These are phyloP conservation scores for Aspergillus leporis DNA, from an alignment of 495 filamentous ascomycete genomes.

Conservation along the genomic window DNA sequence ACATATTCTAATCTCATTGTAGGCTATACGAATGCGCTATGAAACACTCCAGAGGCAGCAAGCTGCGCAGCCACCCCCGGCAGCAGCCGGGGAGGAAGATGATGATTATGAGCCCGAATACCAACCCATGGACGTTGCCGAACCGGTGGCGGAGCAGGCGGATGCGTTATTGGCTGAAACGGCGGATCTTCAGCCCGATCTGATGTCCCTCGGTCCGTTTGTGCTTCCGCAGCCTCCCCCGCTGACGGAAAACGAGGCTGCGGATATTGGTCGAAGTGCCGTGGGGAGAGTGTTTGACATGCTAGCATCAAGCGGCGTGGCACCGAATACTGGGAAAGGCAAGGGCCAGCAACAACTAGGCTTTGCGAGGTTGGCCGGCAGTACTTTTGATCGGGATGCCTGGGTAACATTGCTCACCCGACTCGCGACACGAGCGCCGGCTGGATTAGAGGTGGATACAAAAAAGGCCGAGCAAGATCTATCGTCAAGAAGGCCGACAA, in stretches of 20 bases:
- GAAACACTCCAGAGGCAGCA: slow-evolving; percentile 46
- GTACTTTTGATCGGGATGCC: slow-evolving; percentile 80
- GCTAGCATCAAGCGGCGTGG: slow-evolving; percentile 67
- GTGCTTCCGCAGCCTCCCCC: slow-evolving; percentile 75
- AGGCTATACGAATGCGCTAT: slow-evolving; percentile 51
- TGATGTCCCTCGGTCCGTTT: slow-evolving; percentile 67
- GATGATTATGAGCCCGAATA: slow-evolving; percentile 90
- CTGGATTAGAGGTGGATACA: slow-evolving; percentile 58
- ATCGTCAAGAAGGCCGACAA: slow-evolving; percentile 29
- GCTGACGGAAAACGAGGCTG: slow-evolving; percentile 65
- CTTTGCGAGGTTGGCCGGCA: slow-evolving; percentile 81
- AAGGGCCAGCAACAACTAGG: slow-evolving; percentile 52
- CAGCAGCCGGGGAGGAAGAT: slow-evolving; percentile 70
- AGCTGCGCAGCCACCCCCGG: slow-evolving; percentile 38
- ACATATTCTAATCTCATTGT: slow-evolving; percentile 25
- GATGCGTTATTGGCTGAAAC: slow-evolving; percentile 62
- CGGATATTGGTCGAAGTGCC: slow-evolving; percentile 65
- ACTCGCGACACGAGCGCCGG: slow-evolving; percentile 76
- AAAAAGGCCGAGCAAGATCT: slow-evolving; percentile 33
- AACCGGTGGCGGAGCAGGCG: slow-evolving; percentile 69
- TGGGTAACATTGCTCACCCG: slow-evolving; percentile 88
- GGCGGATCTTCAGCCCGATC: slow-evolving; percentile 50
- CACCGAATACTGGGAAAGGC: slow-evolving; percentile 48
- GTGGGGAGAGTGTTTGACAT: slow-evolving; percentile 76
- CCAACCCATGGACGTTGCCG: slow-evolving; percentile 67